Evolutionary conservation across 352 stramenopile species (phyloP).

Genomic region (Globisporangium carolinianum): DNA sequence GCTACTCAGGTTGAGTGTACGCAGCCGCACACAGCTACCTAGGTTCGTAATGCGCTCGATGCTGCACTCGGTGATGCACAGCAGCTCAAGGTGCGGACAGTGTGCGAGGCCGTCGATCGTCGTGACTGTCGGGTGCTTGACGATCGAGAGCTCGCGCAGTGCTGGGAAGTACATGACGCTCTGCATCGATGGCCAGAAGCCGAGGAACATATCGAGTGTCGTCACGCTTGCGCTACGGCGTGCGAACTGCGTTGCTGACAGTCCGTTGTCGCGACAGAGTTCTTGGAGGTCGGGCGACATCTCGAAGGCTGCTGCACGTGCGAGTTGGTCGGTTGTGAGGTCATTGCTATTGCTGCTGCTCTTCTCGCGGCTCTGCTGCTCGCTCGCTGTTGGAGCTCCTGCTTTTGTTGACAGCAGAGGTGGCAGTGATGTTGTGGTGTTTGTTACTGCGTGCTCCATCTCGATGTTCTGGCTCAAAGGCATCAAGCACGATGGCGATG

Average conservation of each 20-base stretch:
- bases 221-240: constrained; percentile 28
- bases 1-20: constrained; percentile 62
- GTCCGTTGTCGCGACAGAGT: constrained; percentile 59
- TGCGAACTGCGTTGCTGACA: constrained; percentile 49
- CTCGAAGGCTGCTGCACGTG: constrained; percentile 33
- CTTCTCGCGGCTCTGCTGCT: constrained; percentile 2
- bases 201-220: constrained; percentile 67
- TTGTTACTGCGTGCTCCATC: neutral
- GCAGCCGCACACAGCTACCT: constrained; percentile 35
- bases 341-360: constrained; percentile 4
- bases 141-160: constrained; percentile 61
- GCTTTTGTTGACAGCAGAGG: neutral
- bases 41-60: constrained; percentile 43
- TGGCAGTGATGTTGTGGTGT: neutral
- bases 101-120: constrained; percentile 41
- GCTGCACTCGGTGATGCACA: constrained; percentile 66
- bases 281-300: constrained; percentile 43
- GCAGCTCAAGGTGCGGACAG: constrained; percentile 46
- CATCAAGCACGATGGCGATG: neutral
- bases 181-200: constrained; percentile 70
- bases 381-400: neutral
- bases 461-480: no score
- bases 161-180: constrained; percentile 55
- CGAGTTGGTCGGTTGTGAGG: constrained; percentile 23
- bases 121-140: constrained; percentile 63